Evolutionary conservation across 169 alveolate species (phyloP), one percentile per base, ranked within the genome.

Genomic region (Hepatocystis sp.): DNA sequence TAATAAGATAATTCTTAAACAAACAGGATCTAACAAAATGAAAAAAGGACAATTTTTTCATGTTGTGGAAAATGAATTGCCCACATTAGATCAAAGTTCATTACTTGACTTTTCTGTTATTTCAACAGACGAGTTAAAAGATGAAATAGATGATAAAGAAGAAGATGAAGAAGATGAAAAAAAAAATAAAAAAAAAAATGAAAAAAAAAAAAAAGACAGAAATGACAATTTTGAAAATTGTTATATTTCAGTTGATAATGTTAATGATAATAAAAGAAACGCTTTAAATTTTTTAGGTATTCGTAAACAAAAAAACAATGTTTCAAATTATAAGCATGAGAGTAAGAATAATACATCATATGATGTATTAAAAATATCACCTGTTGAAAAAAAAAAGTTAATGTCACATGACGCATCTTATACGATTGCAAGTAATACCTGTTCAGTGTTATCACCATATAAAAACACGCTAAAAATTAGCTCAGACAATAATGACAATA

Each of bases 281-380:
- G 88, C 88, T 23, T 58, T 76, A 34, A 32, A 76, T 44, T 76
- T 58, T 53, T 56, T 76, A 60, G 88, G 88, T 76, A 28, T 76
- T 46, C 17, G 28, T 3, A 76, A 76, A 21, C 56, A 58, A 76
- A 76, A 56, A 28, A 27, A 49, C 56, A 66, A 34, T 13, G 13
- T 30, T 10, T 25, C 56, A 56, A 56, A 76, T 27, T 23, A 11
- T 5, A 13, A 49, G 13, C 21, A 34, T 47, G 23, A 56, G 25
- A 76, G 44, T 25, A 25, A 76, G 58, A 66, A 66, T 21, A 11
- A 66, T 76, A 44, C 58, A 46, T 55, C 3, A 17, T 4, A 53
- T 67, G 67, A 67, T 56, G 34, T 52, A 64, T 21, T 4, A 53
- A 53, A 53, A 11, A 56, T 21, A 4, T 10, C 7, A 51, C 21